Percentiles rank a stretch among this genome's conserved stretches.
These are phyloP conservation scores for Leishmania arabica DNA, from an alignment of 208 protist genomes.

Conservation along the genomic window DNA sequence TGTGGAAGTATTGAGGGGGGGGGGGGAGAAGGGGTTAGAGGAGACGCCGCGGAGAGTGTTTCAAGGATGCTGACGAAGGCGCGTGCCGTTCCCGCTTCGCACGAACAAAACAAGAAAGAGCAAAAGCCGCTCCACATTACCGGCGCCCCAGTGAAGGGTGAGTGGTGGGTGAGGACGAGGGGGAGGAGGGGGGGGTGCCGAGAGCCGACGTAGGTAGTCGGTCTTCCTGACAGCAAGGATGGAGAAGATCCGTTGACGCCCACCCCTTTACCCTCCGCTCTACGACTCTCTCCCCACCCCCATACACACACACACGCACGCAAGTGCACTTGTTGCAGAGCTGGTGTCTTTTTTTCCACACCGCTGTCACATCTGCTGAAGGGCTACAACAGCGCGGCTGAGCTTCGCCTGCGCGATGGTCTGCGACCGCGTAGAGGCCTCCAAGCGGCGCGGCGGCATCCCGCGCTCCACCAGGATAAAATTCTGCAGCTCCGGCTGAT, in stretches of 20 bases:
- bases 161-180: neutral
- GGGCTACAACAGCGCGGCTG: slow-evolving; percentile 56
- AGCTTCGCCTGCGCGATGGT: slow-evolving; percentile 72
- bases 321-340: neutral
- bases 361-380: slow-evolving; percentile 39
- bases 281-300: too few relatives aligned
- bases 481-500: slow-evolving; percentile 36
- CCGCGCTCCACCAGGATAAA: slow-evolving; percentile 72
- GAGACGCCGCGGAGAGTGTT: neutral
- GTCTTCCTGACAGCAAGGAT: neutral
- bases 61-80: neutral
- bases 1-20: neutral
- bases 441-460: slow-evolving; percentile 63
- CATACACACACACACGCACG: neutral
- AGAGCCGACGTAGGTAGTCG: neutral
- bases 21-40: neutral
- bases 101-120: neutral
- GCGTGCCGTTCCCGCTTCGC: neutral
- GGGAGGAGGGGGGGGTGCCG: neutral
- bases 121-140: neutral
- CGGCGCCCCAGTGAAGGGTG: too few relatives aligned
- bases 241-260: neutral
- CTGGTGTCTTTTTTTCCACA: neutral
- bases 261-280: neutral
- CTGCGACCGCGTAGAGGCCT: slow-evolving; percentile 28